Conservation (phyloP, 139 green algal genomes). For the Picochlorum sp. region DNA sequence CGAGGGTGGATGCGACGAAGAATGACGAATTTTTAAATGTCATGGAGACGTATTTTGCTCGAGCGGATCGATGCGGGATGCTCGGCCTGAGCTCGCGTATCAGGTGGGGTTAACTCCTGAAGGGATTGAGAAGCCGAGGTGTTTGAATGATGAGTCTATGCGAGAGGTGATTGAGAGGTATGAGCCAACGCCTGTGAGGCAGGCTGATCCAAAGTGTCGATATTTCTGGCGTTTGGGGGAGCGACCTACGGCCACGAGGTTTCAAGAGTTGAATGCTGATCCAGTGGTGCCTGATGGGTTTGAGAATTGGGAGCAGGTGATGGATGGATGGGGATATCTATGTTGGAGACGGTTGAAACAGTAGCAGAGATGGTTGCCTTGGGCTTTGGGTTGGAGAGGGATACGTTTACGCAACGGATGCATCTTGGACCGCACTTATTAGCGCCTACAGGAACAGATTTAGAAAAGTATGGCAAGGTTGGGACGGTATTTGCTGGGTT, state of each 20-base stretch:
- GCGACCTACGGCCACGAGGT: constrained; percentile 48
- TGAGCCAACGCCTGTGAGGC: constrained; percentile 34
- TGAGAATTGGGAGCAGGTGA: constrained; percentile 61
- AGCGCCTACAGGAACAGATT: constrained; percentile 65
- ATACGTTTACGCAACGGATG: constrained; percentile 67
- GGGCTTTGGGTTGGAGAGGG: constrained; percentile 57
- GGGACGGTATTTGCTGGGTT: constrained; percentile 72
- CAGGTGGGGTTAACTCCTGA: constrained; percentile 66
- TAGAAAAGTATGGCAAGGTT: constrained; percentile 13
- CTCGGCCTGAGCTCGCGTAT: constrained; percentile 28
- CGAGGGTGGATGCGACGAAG: constrained; percentile 42
- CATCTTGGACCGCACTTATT: constrained; percentile 75
- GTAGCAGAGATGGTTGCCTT: constrained; percentile 51
- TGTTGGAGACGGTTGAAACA: constrained; percentile 40
- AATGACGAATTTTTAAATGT: constrained; percentile 72
- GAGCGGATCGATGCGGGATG: constrained; percentile 50
- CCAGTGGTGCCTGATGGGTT: constrained; percentile 65
- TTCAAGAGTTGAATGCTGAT: constrained; percentile 76
- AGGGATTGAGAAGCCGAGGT: constrained; percentile 66
- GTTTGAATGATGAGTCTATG: constrained; percentile 38
- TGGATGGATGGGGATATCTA: constrained; percentile 76
- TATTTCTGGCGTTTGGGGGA: constrained; percentile 78
- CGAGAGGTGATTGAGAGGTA: constrained; percentile 24
- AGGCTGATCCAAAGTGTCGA: constrained; percentile 77
- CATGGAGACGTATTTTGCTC: constrained; percentile 80